Evolutionary conservation across 208 protist genomes (phyloP), one percentile per base, ranked within the genome.

Genomic region (Angomonas deanei): DNA sequence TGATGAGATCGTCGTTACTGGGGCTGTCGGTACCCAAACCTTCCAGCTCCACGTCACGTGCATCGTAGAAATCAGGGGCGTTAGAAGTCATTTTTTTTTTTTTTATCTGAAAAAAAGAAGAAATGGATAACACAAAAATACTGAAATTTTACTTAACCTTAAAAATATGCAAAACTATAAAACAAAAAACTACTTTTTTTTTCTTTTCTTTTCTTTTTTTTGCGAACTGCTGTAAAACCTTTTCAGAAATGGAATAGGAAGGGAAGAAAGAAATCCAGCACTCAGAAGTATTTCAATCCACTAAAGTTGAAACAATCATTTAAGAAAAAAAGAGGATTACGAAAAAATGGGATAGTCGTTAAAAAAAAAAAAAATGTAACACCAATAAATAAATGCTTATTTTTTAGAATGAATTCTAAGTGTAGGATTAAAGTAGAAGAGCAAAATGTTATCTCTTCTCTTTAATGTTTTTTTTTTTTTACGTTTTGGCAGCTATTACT

Each of bases 201-300:
- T n/a, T n/a, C n/a, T n/a, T n/a, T n/a, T n/a, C n/a, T n/a, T n/a
- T n/a, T n/a, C n/a, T n/a, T n/a, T n/a, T n/a, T n/a, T n/a, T n/a
- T n/a, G n/a, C n/a, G n/a, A n/a, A n/a, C n/a, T n/a, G n/a, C n/a
- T n/a, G n/a, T n/a, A n/a, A n/a, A 15, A 53, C 3, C 38, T 36
- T 26, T 28, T 3, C 5, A 19, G 55, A 30, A 65, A 31, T 56
- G 6, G 47, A 21, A 42, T 10, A 28, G 13, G n/a, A 47, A 38
- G 55, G 55, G 34, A 56, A 65, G 55, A 65, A 26, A 52, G 28
- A 46, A 39, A 36, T 3, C 24, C n/a, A n/a, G n/a, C n/a, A n/a
- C n/a, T n/a, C n/a, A n/a, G n/a, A n/a, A n/a, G n/a, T n/a, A n/a
- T n/a, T n/a, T n/a, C n/a, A n/a, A n/a, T n/a, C n/a, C n/a, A n/a